Evolutionary conservation across 2,329 filamentous ascomycete species (phyloP), one percentile per base, ranked within the genome.

Genomic region (Trichoderma sp.): DNA sequence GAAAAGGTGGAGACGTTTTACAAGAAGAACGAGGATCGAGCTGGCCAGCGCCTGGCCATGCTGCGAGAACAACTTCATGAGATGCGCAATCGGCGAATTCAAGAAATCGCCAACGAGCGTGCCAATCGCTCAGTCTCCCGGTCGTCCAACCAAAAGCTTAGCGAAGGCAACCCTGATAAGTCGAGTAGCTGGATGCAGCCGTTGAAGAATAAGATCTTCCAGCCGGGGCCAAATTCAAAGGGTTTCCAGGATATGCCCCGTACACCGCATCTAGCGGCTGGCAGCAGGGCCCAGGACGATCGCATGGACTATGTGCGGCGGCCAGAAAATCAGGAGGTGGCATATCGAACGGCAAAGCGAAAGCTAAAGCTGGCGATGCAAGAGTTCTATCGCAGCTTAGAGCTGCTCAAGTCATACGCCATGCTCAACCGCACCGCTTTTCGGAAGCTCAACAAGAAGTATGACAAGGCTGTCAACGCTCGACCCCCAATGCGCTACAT

Each of bases 361-460:
- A 97, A 97, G 80, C 84, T 99, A 67, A 98, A 98, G 79, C 82
- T 92, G 57, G 95, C 95, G 0, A 79, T 98, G 59, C 92, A 97
- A 74, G 95, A 98, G 77, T 97, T 93, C 77, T 98, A 99, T 77
- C 90, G 94, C 22, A 91, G 92, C 0, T 84, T 99, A 15, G 95
- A 99, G 76, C 82, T 98, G 54, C 84, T 99, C 68, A 98, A 97
- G 80, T 92, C 92, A 0, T 99, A 97, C 74, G 90, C 93, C 1
- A 81, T 97, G 25, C 84, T 97, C 15, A 99, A 99, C 77, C 87
- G 93, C 58, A 97, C 93, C 0, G 95, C 93, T 0, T 98, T 98
- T 75, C 90, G 94, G 35, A 99, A 99, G 78, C 93, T 99, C 76
- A 97, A 97, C 80, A 99, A 99, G 79, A 99, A 99, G 79, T 98